Conservation (phyloP, 2,329 filamentous ascomycete genomes). For the Aureobasidium leucospermi region DNA sequence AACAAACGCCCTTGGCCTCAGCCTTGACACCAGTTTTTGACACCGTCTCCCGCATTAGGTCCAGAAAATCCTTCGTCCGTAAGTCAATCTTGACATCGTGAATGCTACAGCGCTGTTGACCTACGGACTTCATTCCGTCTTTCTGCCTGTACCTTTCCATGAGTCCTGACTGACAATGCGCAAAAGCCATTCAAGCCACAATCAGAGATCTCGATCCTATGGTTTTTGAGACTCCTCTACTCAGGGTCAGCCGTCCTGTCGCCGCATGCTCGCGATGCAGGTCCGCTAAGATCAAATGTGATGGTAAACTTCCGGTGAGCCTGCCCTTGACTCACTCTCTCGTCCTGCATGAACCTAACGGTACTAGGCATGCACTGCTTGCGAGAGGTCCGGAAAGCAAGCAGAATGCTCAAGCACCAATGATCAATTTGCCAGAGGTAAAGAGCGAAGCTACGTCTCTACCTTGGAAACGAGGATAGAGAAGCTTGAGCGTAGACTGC, state of each 20-base stretch:
- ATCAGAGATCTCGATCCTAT: constrained; percentile 26
- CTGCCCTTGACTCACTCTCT: neutral
- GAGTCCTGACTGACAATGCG: neutral
- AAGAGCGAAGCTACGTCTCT: constrained; percentile 93
- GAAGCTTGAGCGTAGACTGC: constrained; percentile 71
- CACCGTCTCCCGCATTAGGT: neutral
- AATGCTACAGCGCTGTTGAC: neutral
- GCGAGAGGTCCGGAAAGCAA: constrained; percentile 81
- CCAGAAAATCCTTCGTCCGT: neutral
- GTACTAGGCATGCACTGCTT: constrained; percentile 70
- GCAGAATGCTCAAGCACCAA: constrained; percentile 89
- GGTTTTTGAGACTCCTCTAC: constrained; percentile 49
- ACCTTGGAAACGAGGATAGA: constrained; percentile 89
- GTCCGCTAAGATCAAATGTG: constrained; percentile 93
- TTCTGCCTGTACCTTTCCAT: neutral
- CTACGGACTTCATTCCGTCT: neutral
- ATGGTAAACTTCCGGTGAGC: constrained; percentile 71
- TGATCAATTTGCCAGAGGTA: constrained; percentile 90
- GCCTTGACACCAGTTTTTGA: neutral
- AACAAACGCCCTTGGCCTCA: neutral
- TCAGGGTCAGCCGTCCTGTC: constrained; percentile 70
- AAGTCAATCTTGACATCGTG: neutral
- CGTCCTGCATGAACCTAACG: neutral
- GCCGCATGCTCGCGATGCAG: constrained; percentile 78
- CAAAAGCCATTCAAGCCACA: constrained; percentile 1